Evolutionary conservation across 352 stramenopile species (phyloP).

Genomic region (Phytophthora podocarpi): DNA sequence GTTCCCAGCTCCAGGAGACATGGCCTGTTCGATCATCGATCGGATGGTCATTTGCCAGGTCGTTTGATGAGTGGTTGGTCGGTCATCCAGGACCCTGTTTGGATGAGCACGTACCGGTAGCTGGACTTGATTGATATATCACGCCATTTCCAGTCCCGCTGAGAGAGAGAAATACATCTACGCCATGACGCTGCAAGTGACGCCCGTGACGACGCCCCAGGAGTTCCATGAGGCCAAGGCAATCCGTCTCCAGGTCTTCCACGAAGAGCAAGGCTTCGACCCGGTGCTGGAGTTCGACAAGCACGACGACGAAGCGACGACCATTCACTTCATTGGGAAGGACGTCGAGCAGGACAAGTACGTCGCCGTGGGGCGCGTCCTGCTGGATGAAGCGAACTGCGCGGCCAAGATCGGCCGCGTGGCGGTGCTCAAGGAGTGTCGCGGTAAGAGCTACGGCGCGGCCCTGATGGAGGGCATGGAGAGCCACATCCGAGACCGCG

Average conservation of each 20-base stretch:
- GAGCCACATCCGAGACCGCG: conserved; percentile 26
- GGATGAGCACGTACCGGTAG: too few species aligned
- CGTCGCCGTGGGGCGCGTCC: conserved; percentile 51
- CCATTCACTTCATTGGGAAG: conserved; percentile 60
- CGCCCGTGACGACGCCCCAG: conserved; percentile 41
- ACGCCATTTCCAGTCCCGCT: conserved; percentile 9
- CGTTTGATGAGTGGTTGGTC: conserved; percentile 8
- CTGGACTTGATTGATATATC: too few species aligned
- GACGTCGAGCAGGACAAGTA: conserved; percentile 57
- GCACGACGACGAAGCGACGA: conserved; percentile 49
- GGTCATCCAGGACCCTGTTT: conserved; percentile 13
- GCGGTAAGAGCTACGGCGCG: conserved; percentile 57
- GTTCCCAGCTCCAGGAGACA: too few species aligned
- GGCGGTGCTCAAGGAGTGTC: conserved; percentile 56
- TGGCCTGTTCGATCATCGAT: too few species aligned
- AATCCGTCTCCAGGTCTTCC: conserved; percentile 58
- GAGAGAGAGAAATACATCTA: background rate
- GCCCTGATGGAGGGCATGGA: conserved; percentile 52
- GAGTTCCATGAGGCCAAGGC: conserved; percentile 47
- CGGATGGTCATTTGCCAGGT: too few species aligned
- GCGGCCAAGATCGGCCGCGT: conserved; percentile 64
- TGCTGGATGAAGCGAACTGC: conserved; percentile 36
- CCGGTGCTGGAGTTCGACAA: conserved; percentile 45
- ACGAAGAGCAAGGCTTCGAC: conserved; percentile 56
- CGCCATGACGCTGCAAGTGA: conserved; percentile 45